Conservation (phyloP, 495 filamentous ascomycete genomes). For the Penicillium parvum region DNA sequence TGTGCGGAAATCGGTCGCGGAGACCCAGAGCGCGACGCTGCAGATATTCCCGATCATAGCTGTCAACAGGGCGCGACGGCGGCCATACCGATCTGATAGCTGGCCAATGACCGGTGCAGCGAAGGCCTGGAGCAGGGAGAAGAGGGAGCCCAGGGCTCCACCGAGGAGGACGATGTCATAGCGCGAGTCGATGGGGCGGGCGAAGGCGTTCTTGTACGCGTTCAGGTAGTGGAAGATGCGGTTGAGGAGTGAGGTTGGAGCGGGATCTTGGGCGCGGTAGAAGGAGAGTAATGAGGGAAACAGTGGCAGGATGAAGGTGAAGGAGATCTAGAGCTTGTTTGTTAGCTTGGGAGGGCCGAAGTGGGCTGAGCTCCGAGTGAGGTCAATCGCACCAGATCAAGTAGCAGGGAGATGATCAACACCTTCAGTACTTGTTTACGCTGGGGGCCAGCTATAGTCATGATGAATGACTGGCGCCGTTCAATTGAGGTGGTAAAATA, state of each 20-base stretch:
- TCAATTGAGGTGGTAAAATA: neutral
- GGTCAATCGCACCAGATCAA: slow-evolving; percentile 56
- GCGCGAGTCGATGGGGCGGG: slow-evolving; percentile 86
- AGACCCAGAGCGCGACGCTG: slow-evolving; percentile 90
- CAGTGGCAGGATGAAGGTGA: slow-evolving; percentile 96
- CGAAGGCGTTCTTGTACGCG: slow-evolving; percentile 90
- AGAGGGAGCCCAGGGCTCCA: slow-evolving; percentile 87
- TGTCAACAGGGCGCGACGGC: slow-evolving; percentile 80
- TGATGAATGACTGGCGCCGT: slow-evolving; percentile 18
- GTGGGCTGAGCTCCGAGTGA: neutral
- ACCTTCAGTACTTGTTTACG: slow-evolving; percentile 84
- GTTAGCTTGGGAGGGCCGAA: neutral
- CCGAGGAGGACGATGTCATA: slow-evolving; percentile 97
- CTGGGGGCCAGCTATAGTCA: slow-evolving; percentile 39
- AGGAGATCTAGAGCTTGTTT: slow-evolving; percentile 63
- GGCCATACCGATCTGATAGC: slow-evolving; percentile 84
- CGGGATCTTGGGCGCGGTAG: slow-evolving; percentile 69
- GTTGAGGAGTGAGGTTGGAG: slow-evolving; percentile 61
- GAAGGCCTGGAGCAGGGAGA: slow-evolving; percentile 88
- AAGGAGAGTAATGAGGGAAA: slow-evolving; percentile 93
- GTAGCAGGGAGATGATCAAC: slow-evolving; percentile 63
- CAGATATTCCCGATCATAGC: slow-evolving; percentile 94
- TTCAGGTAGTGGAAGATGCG: slow-evolving; percentile 80
- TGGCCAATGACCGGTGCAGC: slow-evolving; percentile 88
- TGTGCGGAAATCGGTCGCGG: slow-evolving; percentile 88